These are phyloP conservation scores for Aureoboletus auriporus DNA, from an alignment of 768 basidiomycete genomes.

Conservation along the genomic window DNA sequence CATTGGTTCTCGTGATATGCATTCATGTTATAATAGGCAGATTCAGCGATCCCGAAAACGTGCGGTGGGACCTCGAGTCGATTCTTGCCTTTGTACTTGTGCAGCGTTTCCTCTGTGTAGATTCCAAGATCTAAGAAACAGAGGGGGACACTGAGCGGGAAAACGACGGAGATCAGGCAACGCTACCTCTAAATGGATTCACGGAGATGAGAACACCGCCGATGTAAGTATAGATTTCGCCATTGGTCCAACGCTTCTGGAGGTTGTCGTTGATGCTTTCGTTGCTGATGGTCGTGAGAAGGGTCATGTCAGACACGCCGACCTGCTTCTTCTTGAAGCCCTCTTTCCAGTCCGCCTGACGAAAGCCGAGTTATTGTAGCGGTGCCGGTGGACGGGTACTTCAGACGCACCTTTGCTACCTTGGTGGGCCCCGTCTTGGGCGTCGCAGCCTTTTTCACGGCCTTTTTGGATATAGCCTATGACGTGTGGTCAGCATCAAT, in stretches of 20 bases:
- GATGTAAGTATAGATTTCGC: slow-evolving; percentile 98
- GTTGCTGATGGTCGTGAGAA: slow-evolving; percentile 94
- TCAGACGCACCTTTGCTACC: slow-evolving; percentile 68
- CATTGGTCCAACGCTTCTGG: slow-evolving; percentile 92
- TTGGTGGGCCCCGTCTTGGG: slow-evolving; percentile 57
- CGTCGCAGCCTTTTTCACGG: slow-evolving; percentile 74
- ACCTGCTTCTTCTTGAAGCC: slow-evolving; percentile 99
- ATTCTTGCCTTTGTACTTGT: slow-evolving; percentile 92
- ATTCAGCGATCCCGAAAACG: slow-evolving; percentile 96
- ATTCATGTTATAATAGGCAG: slow-evolving; percentile 98
- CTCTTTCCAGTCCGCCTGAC: slow-evolving; percentile 97
- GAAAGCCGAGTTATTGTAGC: slow-evolving; percentile 5
- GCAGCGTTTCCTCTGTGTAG: slow-evolving; percentile 87
- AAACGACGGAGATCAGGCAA: slow-evolving; percentile 8
- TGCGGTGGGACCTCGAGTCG: slow-evolving; percentile 97
- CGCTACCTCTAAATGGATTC: slow-evolving; percentile 88
- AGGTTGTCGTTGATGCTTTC: slow-evolving; percentile 97
- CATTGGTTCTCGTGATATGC: slow-evolving; percentile 99
- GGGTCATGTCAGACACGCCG: slow-evolving; percentile 98
- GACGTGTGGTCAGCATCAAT: neutral
- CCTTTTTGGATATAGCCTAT: slow-evolving; percentile 87
- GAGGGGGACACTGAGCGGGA: slow-evolving; percentile 6
- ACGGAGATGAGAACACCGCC: slow-evolving; percentile 99
- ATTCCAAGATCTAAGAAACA: slow-evolving; percentile 80
- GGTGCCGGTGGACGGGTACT: neutral